phyloP scores from a whole-genome alignment of 2,329 filamentous ascomycete genomes.

The Pyrenophora tritici-repentis region DNA sequence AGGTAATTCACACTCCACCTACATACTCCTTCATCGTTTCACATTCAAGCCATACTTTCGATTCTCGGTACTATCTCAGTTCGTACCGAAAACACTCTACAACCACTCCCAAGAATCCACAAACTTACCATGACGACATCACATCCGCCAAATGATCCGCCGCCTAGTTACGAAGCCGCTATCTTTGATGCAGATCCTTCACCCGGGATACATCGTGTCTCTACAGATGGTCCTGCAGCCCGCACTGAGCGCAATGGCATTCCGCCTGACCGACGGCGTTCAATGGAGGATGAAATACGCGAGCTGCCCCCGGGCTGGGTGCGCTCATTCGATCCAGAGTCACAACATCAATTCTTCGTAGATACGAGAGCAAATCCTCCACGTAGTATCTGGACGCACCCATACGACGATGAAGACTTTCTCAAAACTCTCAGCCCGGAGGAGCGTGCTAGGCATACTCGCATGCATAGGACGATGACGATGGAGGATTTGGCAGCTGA shows the following conservation, averaged over 20 bases:
- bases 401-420: slow-evolving; percentile 63
- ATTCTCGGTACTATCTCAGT: not conserved
- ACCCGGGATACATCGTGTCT: slow-evolving; percentile 33
- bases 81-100: not conserved
- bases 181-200: slow-evolving; percentile 31
- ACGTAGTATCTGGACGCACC: slow-evolving; percentile 65
- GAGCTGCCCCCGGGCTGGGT: slow-evolving; percentile 63
- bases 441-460: slow-evolving; percentile 56
- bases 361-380: slow-evolving; percentile 61
- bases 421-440: slow-evolving; percentile 54
- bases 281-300: slow-evolving; percentile 65
- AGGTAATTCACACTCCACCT: not conserved
- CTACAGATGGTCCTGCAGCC: slow-evolving; percentile 36
- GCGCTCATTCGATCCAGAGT: slow-evolving; percentile 59
- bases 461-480: slow-evolving; percentile 44
- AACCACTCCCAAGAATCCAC: not conserved
- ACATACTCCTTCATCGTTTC: not conserved
- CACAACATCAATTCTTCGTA: slow-evolving; percentile 66
- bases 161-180: slow-evolving; percentile 43
- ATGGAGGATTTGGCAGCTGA: slow-evolving; percentile 55
- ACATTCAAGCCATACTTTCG: not conserved
- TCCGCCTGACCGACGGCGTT: slow-evolving; percentile 57
- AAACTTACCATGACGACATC: slow-evolving; percentile 26
- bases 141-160: slow-evolving; percentile 34
- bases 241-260: slow-evolving; percentile 57